Percentiles rank a stretch among this genome's conserved stretches.
phyloP scores from a whole-genome alignment of 495 filamentous ascomycete species.

The Hyaloscypha hepaticicola region DNA sequence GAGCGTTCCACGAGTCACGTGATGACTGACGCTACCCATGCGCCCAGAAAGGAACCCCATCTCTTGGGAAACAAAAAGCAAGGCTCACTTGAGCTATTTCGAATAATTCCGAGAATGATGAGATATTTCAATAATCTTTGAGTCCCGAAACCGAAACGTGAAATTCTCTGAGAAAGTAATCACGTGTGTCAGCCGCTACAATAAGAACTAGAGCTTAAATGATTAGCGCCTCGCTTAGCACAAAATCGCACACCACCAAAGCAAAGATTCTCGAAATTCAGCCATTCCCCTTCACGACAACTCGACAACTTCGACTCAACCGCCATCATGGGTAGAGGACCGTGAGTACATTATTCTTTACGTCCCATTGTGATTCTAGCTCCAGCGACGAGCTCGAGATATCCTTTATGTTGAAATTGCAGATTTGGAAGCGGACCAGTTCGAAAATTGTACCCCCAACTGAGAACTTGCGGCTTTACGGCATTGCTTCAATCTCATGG shows the following conservation, averaged over 20 bases:
- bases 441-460: background rate
- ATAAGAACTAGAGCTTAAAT: background rate
- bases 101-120: no score
- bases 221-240: background rate
- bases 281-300: background rate
- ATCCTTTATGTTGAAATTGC: background rate
- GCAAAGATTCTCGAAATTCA: background rate
- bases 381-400: background rate
- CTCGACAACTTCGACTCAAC: slow-evolving; percentile 33
- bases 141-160: no score
- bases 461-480: background rate
- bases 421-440: background rate
- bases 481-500: background rate
- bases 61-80: no score
- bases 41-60: no score
- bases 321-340: slow-evolving; percentile 33
- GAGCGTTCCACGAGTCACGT: no score
- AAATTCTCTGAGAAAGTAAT: no score
- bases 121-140: no score
- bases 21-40: no score
- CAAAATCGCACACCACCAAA: background rate
- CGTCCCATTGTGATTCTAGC: slow-evolving; percentile 1
- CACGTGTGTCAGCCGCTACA: no score
- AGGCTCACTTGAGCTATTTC: no score
- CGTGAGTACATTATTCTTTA: slow-evolving; percentile 20